Conservation (phyloP, 306 rosid species). For the Vigna radiata region DNA sequence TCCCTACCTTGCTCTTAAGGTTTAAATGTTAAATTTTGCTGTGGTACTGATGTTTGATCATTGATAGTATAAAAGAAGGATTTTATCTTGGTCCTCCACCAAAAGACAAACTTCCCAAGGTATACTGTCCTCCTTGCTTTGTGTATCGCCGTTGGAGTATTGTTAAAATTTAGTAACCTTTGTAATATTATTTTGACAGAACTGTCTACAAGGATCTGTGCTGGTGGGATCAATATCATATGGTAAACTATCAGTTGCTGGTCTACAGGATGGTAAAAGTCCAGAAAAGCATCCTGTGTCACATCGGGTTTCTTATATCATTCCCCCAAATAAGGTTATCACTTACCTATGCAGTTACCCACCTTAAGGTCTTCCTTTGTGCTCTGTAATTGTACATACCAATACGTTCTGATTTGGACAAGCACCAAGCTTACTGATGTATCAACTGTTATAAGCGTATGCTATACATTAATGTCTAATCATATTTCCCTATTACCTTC, state of each 20-base stretch:
- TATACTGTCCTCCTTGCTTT: conserved; percentile 38
- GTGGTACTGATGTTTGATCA: conserved; percentile 44
- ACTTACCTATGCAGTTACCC: conserved; percentile 33
- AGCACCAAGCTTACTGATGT: conserved; percentile 31
- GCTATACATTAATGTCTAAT: conserved; percentile 27
- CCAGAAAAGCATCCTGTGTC: conserved; percentile 77
- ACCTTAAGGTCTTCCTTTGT: conserved; percentile 26
- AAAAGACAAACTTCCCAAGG: conserved; percentile 93
- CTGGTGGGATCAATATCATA: conserved; percentile 89
- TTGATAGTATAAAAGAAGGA: conserved; percentile 83
- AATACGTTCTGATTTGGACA: conserved; percentile 18
- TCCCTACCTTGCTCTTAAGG: conserved; percentile 34
- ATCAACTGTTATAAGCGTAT: conserved; percentile 35
- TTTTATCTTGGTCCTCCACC: conserved; percentile 89
- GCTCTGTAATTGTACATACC: conserved; percentile 19
- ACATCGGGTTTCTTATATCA: conserved; percentile 72
- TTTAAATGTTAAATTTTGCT: conserved; percentile 37
- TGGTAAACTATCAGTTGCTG: conserved; percentile 62
- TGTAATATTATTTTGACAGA: conserved; percentile 56
- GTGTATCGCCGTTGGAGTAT: conserved; percentile 7
- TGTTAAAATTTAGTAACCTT: conserved; percentile 33
- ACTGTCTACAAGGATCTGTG: conserved; percentile 80
- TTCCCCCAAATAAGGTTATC: conserved; percentile 90
- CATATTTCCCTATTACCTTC: conserved; percentile 29
- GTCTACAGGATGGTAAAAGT: conserved; percentile 59